Conservation (phyloP, 345 rosid genomes). For the Lumnitzera littorea region DNA sequence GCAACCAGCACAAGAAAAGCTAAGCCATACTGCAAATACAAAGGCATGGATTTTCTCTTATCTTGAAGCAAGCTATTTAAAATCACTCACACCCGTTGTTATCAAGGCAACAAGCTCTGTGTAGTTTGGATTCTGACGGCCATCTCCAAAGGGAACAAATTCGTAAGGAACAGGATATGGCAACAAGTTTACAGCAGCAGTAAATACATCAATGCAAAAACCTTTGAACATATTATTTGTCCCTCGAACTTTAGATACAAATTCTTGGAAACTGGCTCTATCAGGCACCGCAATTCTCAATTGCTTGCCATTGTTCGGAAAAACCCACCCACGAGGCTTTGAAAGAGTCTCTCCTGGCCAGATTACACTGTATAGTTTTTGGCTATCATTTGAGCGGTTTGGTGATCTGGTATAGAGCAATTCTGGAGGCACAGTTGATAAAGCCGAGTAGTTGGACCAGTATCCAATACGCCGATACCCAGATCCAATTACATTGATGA, state of each 20-base stretch:
- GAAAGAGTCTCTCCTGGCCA: constrained; percentile 89
- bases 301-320: constrained; percentile 80
- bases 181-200: constrained; percentile 68
- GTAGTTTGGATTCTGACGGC: constrained; percentile 69
- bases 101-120: constrained; percentile 58
- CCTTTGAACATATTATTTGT: constrained; percentile 55
- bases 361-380: constrained; percentile 49
- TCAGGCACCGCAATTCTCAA: constrained; percentile 76
- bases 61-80: neutral
- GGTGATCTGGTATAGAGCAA: constrained; percentile 43
- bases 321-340: constrained; percentile 94
- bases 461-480: constrained; percentile 75
- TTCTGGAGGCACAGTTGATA: constrained; percentile 64
- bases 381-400: constrained; percentile 52
- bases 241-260: constrained; percentile 60
- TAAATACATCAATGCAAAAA: constrained; percentile 85
- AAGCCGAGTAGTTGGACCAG: constrained; percentile 91
- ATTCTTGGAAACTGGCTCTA: constrained; percentile 68
- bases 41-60: neutral
- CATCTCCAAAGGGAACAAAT: constrained; percentile 72
- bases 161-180: constrained; percentile 78
- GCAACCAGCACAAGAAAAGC: constrained; percentile 9
- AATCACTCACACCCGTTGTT: constrained; percentile 69
- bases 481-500: constrained; percentile 77
- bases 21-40: neutral